Base-by-base conservation (phyloP, 2,329 filamentous ascomycete genomes). In the Colletotrichum phormii region DNA sequence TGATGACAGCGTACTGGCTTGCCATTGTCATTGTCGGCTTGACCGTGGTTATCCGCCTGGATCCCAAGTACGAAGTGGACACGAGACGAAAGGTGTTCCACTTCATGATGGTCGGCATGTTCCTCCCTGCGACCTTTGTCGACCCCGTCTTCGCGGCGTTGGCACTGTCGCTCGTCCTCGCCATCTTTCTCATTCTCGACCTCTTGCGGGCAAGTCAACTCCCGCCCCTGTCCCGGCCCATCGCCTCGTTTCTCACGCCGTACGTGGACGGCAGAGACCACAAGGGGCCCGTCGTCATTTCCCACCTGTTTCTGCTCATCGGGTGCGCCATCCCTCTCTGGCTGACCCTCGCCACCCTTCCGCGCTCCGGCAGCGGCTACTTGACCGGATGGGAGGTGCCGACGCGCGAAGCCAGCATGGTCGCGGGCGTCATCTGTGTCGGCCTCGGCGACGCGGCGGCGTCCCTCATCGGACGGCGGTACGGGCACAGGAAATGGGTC, bases 41-140 rank as follows among this genome's bases (percentile, higher is more conserved):
- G 46, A 84, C 91, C 11, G 86, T 94, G 4, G 94, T 98, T 8
- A 90, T 97, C 64, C 90, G 88, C 54, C 88, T 97, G 49, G 94
- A 93, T 53, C 86, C 91, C 3, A 86, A 94, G 62, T 95, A 94
- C 76, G 95, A 98, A 82, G 96, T 99, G 59, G 97, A 99, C 83
- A 99, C 97, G 1, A 90, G 97, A 62, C 91, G 97, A 63, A 99
- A 99, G 82, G 94, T 98, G 29, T 99, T 99, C 81, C 97, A 99
- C 82, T 97, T 97, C 77, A 98, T 96, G 89, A 98, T 98, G 93
- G 96, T 98, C 8, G 91, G 91, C 68, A 98, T 99, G 94, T 92
- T 99, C 68, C 87, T 98, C 2, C 95, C 97, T 0, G 91, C 94
- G 1, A 94, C 93, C 2, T 98, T 91, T 80, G 85, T 98, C 75